A percentile compares a stretch with the other conserved stretches of the same genome.
These are phyloP conservation scores for Lasiosphaeria ovina DNA, from an alignment of 495 filamentous ascomycete genomes.

Conservation along the genomic window DNA sequence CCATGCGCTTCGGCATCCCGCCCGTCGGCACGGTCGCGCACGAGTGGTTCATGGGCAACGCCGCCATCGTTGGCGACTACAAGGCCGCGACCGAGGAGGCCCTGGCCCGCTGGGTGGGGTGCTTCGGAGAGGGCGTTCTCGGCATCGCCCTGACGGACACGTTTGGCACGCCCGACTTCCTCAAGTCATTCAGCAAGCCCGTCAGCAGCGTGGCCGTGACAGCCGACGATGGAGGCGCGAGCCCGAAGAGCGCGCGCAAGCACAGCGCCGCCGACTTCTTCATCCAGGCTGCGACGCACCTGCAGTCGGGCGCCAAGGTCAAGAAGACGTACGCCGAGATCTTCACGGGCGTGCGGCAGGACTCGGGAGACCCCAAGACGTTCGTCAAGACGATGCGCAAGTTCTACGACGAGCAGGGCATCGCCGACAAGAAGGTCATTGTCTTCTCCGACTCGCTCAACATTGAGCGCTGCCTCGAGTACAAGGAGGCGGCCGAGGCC, in stretches of 20 bases:
- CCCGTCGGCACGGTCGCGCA: conserved; percentile 95
- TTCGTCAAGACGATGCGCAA: conserved; percentile 81
- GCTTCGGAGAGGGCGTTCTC: conserved; percentile 88
- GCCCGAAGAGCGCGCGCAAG: conserved; percentile 17
- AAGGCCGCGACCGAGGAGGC: conserved; percentile 76
- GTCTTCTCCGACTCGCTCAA: conserved; percentile 98
- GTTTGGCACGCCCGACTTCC: conserved; percentile 88
- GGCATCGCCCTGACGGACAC: conserved; percentile 96
- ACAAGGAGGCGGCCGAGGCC: conserved; percentile 75
- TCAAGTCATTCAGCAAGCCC: conserved; percentile 74
- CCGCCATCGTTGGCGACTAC: conserved; percentile 87
- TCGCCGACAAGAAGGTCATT: conserved; percentile 81
- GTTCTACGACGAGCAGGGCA: conserved; percentile 76
- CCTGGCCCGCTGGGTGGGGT: conserved; percentile 81
- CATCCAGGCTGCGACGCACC: conserved; percentile 24
- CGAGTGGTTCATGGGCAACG: conserved; percentile 99
- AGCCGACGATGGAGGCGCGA: background rate
- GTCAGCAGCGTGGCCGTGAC: conserved; percentile 28
- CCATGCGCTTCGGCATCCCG: conserved; percentile 79
- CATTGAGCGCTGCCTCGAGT: conserved; percentile 86
- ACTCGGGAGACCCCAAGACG: conserved; percentile 83
- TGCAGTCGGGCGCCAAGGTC: conserved; percentile 8
- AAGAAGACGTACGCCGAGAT: conserved; percentile 73
- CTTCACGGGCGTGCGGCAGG: conserved; percentile 87
- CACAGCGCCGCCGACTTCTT: conserved; percentile 34